Conservation (phyloP, 73 alveolate species). For the Paramecium pentaurelia region DNA sequence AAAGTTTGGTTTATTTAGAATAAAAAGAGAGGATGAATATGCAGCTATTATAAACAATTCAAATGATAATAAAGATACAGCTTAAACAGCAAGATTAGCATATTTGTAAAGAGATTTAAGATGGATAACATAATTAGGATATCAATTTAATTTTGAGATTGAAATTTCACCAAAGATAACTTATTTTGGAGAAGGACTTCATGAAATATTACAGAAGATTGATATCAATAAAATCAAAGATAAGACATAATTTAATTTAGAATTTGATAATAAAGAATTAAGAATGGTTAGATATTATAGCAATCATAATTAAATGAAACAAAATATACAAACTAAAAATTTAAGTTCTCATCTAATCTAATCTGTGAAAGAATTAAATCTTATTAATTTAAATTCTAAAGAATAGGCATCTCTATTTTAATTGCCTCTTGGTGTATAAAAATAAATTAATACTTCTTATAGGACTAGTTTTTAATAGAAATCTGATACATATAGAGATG, state of each 20-base stretch:
- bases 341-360: not conserved
- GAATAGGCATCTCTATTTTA: not conserved
- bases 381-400: not conserved
- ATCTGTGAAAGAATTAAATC: not conserved
- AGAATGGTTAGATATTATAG: not conserved
- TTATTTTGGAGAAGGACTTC: not conserved
- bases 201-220: not conserved
- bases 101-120: conserved; percentile 53
- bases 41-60: conserved; percentile 83
- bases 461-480: not conserved
- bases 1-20: conserved; percentile 62
- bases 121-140: conserved; percentile 65
- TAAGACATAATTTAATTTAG: not conserved
- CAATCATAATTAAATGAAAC: not conserved
- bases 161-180: not conserved
- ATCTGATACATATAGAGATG: not conserved
- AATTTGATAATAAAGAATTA: not conserved
- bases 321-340: not conserved
- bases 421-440: not conserved
- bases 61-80: conserved; percentile 69
- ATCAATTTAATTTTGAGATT: not conserved
- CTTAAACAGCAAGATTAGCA: conserved; percentile 69
- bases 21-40: conserved; percentile 75
- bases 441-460: not conserved
- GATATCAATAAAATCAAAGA: not conserved